Percentiles rank a stretch among this genome's conserved stretches.
Conservation (phyloP, 31 red algal species). For the Endocladia muricata region DNA sequence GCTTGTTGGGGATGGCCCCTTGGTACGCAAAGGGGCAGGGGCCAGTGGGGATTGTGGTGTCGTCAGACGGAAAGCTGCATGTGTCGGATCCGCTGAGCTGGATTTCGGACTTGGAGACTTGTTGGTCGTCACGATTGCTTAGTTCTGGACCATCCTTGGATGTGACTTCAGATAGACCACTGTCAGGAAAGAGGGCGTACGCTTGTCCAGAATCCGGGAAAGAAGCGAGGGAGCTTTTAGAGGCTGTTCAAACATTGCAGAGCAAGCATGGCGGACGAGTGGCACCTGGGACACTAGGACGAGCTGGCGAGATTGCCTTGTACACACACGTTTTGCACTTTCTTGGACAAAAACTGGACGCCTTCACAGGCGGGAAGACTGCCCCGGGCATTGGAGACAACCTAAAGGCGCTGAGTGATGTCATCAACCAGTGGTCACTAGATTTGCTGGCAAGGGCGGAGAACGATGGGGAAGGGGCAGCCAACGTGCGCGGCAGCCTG, state of each 20-base stretch:
- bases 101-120: conserved; percentile 12
- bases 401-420: conserved; percentile 6
- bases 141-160: background rate
- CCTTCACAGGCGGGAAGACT: conserved; percentile 20
- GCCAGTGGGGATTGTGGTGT: conserved; percentile 36
- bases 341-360: conserved; percentile 21
- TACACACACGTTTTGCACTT: conserved; percentile 19
- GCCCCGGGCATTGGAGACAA: conserved; percentile 40
- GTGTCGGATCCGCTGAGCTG: conserved; percentile 36
- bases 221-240: conserved; percentile 10
- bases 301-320: conserved; percentile 14
- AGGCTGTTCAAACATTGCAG: conserved; percentile 13
- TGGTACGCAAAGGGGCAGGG: conserved; percentile 28
- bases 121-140: background rate
- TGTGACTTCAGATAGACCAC: background rate
- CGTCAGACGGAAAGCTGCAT: conserved; percentile 21
- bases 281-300: conserved; percentile 22
- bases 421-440: conserved; percentile 33
- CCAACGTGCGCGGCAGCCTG: conserved; percentile 1
- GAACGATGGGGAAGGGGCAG: background rate
- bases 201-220: conserved; percentile 18
- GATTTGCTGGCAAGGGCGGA: conserved; percentile 10
- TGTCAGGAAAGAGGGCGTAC: conserved; percentile 18
- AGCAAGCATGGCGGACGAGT: conserved; percentile 18
- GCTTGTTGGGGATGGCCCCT: conserved; percentile 22